Base-by-base conservation (phyloP, 306 rosid species). In the Begonia fuchsioides region DNA sequence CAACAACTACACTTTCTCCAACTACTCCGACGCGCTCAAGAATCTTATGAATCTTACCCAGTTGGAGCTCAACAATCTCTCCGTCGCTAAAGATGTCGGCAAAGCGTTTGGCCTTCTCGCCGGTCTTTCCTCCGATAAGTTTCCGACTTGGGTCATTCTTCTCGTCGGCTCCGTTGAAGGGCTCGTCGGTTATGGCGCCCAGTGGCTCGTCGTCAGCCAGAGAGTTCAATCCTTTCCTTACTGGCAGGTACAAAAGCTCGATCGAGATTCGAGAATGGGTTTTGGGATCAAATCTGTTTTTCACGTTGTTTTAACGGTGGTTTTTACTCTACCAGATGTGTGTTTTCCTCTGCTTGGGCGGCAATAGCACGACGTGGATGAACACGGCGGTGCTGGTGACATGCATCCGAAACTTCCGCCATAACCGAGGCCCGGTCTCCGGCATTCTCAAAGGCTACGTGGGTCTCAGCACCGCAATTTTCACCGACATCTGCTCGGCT, bases 311-410 rank as follows among this genome's bases (percentile, higher is more conserved):
- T 10, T 10, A 41, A 41, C 3, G 44, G 13, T 41, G n/a, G 10
- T n/a, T 48, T 14, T 35, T 12, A 3, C 32, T 8, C 15, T 26
- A 10, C 0, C 68, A 87, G 96, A 84, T 90, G 95, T 74, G 95
- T 9, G 54, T 90, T 17, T 78, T 78, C 55, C 51, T 90, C 14
- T 90, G 97, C 70, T 59, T 84, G 93, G 97, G 97, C 43, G 97
- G 97, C 6, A 90, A 84, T 54, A 84, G 95, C 72, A 72, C 97
- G 0, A 90, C 97, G 1, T 90, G 97, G 97, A 84, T 90, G 97
- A 90, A 90, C 93, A 90, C 96, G 55, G 96, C 96, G 10, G 74
- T 87, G 16, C 53, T 87, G 14, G 96, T 87, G 1, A 86, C 96
- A 0, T 82, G 79, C 60, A 82, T 86, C n/a, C 57, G 96, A 0